phyloP scores from a whole-genome alignment of 2,329 filamentous ascomycete species.

The Aspergillus felis region DNA sequence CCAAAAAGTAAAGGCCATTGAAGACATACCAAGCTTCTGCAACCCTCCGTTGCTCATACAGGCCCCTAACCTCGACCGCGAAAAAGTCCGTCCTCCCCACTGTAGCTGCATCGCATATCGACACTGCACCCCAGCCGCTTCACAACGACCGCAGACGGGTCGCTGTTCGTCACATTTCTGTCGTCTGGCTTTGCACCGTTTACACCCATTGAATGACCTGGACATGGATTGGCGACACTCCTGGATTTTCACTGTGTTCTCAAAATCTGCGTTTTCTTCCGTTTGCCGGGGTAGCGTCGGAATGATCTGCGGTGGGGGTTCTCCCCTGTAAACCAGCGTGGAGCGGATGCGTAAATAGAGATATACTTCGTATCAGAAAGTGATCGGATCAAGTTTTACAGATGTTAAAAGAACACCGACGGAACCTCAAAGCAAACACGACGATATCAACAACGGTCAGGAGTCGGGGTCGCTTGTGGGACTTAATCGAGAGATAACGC shows the following conservation, averaged over 20 bases:
- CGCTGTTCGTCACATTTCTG: constrained; percentile 45
- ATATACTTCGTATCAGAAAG: not conserved
- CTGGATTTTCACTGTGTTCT: not conserved
- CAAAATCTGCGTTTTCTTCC: not conserved
- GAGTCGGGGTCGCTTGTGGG: not conserved
- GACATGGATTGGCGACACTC: constrained; percentile 26
- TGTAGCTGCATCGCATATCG: constrained; percentile 41
- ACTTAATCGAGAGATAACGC: not conserved
- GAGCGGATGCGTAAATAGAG: not conserved
- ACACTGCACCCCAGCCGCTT: constrained; percentile 34
- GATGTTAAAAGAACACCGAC: not conserved
- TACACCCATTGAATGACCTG: constrained; percentile 43
- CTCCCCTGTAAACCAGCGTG: not conserved
- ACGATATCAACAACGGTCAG: not conserved
- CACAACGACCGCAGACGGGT: constrained; percentile 40
- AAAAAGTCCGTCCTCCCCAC: constrained; percentile 42
- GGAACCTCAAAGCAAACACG: not conserved
- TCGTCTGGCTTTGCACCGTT: constrained; percentile 42
- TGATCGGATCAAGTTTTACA: not conserved
- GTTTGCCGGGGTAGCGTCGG: not conserved
- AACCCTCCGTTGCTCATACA: constrained; percentile 33
- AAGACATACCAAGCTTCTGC: constrained; percentile 31
- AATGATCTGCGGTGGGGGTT: not conserved
- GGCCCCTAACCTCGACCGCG: constrained; percentile 36
- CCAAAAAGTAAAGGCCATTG: not conserved